A percentile compares a stretch with the other conserved stretches of the same genome.
These are phyloP conservation scores for Mycena latifolia DNA, from an alignment of 768 basidiomycete species.

Conservation along the genomic window DNA sequence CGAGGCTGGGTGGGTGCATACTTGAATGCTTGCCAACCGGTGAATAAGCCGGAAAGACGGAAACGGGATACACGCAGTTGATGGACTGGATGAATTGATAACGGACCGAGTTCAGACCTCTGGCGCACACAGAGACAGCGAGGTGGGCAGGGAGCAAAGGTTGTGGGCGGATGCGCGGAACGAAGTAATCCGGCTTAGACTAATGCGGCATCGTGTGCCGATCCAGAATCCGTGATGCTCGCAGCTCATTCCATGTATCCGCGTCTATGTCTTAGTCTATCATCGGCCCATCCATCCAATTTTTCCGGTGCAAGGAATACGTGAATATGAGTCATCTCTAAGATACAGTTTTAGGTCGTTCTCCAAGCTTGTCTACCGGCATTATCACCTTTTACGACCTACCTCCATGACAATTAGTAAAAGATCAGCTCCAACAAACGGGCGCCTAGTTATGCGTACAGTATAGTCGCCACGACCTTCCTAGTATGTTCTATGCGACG, in stretches of 20 bases:
- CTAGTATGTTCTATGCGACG: constrained; percentile 75
- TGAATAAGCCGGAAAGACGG: neutral
- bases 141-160: constrained; percentile 1
- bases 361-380: no score
- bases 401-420: neutral
- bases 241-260: no score
- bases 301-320: no score
- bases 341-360: no score
- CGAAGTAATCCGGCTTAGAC: no score
- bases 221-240: no score
- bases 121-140: neutral
- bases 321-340: no score
- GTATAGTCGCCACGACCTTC: constrained; percentile 82
- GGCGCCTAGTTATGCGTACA: constrained; percentile 48
- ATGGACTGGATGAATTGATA: neutral
- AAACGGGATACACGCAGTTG: constrained; percentile 2
- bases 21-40: constrained; percentile 3
- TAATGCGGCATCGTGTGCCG: no score
- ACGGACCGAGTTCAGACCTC: constrained; percentile 6
- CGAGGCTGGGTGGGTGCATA: neutral
- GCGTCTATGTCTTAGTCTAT: no score
- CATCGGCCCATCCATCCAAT: no score
- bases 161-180: no score
- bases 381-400: constrained; percentile 8
- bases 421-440: neutral